These are phyloP conservation scores for Picea glauca DNA, from an alignment of 75 land plant genomes.

Conservation along the genomic window DNA sequence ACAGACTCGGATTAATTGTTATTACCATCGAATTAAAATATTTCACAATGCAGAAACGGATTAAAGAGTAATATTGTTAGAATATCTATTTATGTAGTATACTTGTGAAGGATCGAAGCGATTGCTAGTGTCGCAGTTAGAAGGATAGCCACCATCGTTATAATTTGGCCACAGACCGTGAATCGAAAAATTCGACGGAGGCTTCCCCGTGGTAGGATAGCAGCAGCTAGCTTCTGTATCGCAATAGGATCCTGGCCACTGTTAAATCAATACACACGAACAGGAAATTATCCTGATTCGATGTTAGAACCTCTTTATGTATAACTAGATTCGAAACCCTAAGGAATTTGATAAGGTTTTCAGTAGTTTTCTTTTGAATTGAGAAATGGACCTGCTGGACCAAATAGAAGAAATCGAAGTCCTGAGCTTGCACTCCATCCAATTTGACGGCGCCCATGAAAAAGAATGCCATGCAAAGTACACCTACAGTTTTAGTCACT, in stretches of 20 bases:
- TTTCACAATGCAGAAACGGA: too few relatives aligned
- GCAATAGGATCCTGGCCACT: conserved; percentile 24
- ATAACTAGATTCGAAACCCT: too few relatives aligned
- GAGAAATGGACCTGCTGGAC: background rate
- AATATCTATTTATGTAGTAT: too few relatives aligned
- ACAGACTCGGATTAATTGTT: background rate
- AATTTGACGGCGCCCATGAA: background rate
- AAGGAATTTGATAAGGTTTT: too few relatives aligned
- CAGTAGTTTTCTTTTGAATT: too few relatives aligned
- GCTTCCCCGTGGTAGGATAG: conserved; percentile 31
- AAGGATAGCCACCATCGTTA: conserved; percentile 68
- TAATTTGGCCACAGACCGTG: conserved; percentile 94
- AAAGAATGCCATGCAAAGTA: background rate
- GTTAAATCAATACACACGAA: background rate
- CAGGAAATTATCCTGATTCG: too few relatives aligned
- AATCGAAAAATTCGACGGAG: conserved; percentile 15
- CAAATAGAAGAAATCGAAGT: conserved; percentile 1
- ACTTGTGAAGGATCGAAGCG: conserved; percentile 58
- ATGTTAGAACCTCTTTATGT: too few relatives aligned
- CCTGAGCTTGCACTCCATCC: background rate
- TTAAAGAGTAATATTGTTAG: too few relatives aligned
- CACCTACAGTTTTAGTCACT: background rate
- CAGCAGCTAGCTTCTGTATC: conserved; percentile 61
- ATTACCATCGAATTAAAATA: too few relatives aligned
- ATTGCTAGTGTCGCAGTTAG: conserved; percentile 45